Evolutionary conservation across 345 rosid species (phyloP).

Genomic region (Dipteronia dyeriana): DNA sequence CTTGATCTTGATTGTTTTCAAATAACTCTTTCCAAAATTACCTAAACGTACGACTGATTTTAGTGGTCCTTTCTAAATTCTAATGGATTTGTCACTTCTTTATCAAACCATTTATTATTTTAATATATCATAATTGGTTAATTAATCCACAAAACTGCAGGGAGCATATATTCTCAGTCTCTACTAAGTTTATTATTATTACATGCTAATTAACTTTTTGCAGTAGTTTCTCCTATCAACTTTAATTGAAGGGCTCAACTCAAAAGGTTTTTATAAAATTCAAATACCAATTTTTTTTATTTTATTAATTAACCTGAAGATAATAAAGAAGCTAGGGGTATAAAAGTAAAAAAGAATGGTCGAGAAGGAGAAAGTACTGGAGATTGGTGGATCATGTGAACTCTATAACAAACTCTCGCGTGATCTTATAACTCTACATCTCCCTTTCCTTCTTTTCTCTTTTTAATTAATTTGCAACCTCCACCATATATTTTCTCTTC

Average conservation of each 20-base stretch:
- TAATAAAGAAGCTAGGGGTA: too few species aligned
- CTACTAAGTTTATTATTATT: too few species aligned
- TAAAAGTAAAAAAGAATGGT: not conserved
- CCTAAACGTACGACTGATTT: not conserved
- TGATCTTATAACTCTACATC: conserved; percentile 29
- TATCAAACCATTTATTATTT: too few species aligned
- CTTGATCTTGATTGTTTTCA: not conserved
- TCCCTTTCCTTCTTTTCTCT: not conserved
- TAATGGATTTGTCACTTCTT: too few species aligned
- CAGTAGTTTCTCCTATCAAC: not conserved
- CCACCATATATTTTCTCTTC: too few species aligned
- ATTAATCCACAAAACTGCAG: not conserved
- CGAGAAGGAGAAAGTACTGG: conserved; percentile 24
- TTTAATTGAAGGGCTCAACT: not conserved
- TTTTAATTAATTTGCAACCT: too few species aligned
- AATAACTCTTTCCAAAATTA: not conserved
- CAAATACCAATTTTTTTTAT: too few species aligned
- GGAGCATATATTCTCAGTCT: not conserved
- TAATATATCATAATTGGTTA: too few species aligned
- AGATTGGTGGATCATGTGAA: conserved; percentile 49
- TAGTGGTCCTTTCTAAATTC: too few species aligned
- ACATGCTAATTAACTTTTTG: too few species aligned
- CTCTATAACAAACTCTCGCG: conserved; percentile 32
- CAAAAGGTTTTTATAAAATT: too few species aligned
- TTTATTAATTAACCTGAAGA: too few species aligned